phyloP scores from a whole-genome alignment of 129 eudicot genomes.

The Pulicaria dysenterica region DNA sequence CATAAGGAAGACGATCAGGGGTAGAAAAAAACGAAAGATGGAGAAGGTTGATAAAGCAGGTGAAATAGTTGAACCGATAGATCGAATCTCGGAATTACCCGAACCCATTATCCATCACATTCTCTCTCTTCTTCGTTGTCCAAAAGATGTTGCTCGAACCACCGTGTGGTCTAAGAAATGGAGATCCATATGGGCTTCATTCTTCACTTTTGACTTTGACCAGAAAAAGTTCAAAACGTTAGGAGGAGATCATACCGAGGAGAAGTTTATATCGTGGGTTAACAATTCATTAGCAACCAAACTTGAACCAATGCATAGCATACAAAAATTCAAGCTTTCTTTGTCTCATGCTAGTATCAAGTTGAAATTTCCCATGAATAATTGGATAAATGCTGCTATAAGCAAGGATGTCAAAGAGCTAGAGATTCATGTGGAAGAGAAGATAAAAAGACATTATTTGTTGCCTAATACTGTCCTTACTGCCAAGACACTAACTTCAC shows the following conservation, averaged over 20 bases:
- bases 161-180: constrained; percentile 54
- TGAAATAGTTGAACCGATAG: constrained; percentile 34
- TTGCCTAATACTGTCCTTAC: constrained; percentile 33
- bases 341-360: background rate
- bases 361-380: constrained; percentile 1
- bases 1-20: constrained; percentile 18
- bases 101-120: constrained; percentile 58
- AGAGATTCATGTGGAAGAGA: constrained; percentile 41
- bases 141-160: constrained; percentile 52
- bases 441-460: constrained; percentile 20
- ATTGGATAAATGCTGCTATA: constrained; percentile 45
- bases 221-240: constrained; percentile 32
- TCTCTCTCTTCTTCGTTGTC: constrained; percentile 43
- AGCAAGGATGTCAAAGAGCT: constrained; percentile 54
- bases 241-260: constrained; percentile 11
- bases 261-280: constrained; percentile 40
- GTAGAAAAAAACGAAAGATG: constrained; percentile 47
- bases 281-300: constrained; percentile 36
- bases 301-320: constrained; percentile 32
- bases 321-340: constrained; percentile 53
- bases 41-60: constrained; percentile 22
- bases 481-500: constrained; percentile 40
- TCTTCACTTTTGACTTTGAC: constrained; percentile 53
- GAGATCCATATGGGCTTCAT: constrained; percentile 50
- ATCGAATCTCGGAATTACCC: constrained; percentile 59